Base-by-base conservation (phyloP, 2,329 filamentous ascomycete genomes). In the Trichophyton benhamiae region DNA sequence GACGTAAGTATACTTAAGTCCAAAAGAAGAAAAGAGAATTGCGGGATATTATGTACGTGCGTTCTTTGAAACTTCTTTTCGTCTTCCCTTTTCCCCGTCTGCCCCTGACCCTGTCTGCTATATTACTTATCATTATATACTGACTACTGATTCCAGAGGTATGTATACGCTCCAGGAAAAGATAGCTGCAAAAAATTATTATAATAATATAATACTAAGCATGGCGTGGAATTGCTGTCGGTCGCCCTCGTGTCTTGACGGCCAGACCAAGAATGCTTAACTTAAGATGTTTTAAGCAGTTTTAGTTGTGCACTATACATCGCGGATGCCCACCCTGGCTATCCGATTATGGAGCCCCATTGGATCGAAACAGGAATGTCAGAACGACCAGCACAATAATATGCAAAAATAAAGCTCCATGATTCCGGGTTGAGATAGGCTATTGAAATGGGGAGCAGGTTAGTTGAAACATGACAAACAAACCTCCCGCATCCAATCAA, bases 331-430 rank as follows among this genome's bases (percentile, higher is more conserved):
- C 49, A 55, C 30, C 49, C 49, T 55, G 49, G 49, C 41, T 20
- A 55, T 55, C 49, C 49, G 49, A 36, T 55, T 55, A 55, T 55
- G 49, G 49, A 55, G 49, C 49, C 49, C 49, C 49, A 30, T 55
- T 55, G 30, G 49, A 55, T 55, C 49, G 27, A 55, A 55, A 55
- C 49, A 36, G 49, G 49, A 55, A 55, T 55, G 49, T 55, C 13
- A 55, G 49, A 55, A 55, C 49, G 49, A 55, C 49, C 13, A n/a
- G 41, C n/a, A 44, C 41, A 44, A 7, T 30, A 30, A 30, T 27
- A 27, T 17, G n/a, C 41, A n/a, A 44, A 44, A 44, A 44, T 17
- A 55, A 53, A 55, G 25, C 49, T 55, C 49, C 49, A 55, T 55
- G 27, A 33, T 38, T 55, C 49, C 49, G 49, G 49, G 36, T 55